These are phyloP conservation scores for Gryganskiella cystojenkinii DNA, from an alignment of 192 early-diverging fungal genomes.

Conservation along the genomic window DNA sequence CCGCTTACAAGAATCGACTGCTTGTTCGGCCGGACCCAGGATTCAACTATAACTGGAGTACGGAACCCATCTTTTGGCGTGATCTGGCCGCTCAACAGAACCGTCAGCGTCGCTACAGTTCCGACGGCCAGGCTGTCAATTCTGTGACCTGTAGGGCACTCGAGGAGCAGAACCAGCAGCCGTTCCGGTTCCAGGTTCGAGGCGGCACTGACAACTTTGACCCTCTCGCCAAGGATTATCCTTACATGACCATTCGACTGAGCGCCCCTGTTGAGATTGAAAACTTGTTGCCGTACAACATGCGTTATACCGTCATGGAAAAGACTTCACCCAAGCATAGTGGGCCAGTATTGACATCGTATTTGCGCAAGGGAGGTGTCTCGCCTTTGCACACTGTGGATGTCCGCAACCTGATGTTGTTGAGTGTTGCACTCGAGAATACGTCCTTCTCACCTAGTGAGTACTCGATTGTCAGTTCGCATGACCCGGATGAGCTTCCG, in stretches of 20 bases:
- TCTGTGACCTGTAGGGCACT: constrained; percentile 50
- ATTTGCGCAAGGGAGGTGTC: constrained; percentile 74
- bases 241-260: constrained; percentile 82
- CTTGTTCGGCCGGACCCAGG: constrained; percentile 86
- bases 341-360: constrained; percentile 60
- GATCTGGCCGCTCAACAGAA: constrained; percentile 68
- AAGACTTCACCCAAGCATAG: constrained; percentile 73
- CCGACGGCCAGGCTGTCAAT: constrained; percentile 38
- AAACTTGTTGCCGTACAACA: constrained; percentile 92
- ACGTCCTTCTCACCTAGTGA: constrained; percentile 83
- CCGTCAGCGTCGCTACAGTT: constrained; percentile 24
- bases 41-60: constrained; percentile 90
- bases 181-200: constrained; percentile 81
- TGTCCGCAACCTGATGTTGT: constrained; percentile 80
- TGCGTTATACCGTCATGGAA: constrained; percentile 84
- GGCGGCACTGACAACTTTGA: constrained; percentile 61
- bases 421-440: constrained; percentile 81
- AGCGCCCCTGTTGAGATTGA: constrained; percentile 89
- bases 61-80: constrained; percentile 83
- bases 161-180: constrained; percentile 59
- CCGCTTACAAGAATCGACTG: constrained; percentile 82
- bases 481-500: constrained; percentile 79
- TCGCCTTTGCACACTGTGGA: constrained; percentile 86
- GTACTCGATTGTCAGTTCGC: constrained; percentile 86
- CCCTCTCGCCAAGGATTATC: constrained; percentile 67